Conservation (phyloP, 495 filamentous ascomycete genomes). For the Cryomyces minteri region DNA sequence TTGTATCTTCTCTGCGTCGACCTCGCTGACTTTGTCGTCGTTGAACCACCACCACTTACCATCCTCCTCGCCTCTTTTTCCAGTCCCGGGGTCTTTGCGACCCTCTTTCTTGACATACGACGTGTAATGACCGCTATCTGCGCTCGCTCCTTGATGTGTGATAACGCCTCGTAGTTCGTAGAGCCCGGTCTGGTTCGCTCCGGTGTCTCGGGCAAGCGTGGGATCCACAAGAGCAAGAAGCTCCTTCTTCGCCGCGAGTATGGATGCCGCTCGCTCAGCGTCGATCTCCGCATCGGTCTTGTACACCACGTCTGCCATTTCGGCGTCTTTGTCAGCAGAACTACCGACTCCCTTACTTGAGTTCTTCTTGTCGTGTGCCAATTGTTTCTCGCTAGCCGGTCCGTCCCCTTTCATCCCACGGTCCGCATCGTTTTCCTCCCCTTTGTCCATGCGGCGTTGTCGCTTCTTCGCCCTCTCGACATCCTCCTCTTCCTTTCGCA, state of each 20-base stretch:
- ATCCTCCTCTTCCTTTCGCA: constrained; percentile 87
- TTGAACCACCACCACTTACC: constrained; percentile 99
- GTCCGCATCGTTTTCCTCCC: constrained; percentile 32
- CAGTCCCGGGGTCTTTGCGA: constrained; percentile 40
- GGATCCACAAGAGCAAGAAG: constrained; percentile 56
- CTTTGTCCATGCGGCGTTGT: constrained; percentile 55
- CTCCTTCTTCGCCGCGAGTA: constrained; percentile 67
- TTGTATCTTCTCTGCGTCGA: constrained; percentile 79
- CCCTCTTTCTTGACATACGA: constrained; percentile 88
- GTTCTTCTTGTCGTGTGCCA: constrained; percentile 27
- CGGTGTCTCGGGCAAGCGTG: constrained; percentile 51
- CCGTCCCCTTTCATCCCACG: constrained; percentile 31
- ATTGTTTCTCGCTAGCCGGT: constrained; percentile 31
- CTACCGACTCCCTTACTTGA: constrained; percentile 26
- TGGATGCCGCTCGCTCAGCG: constrained; percentile 47
- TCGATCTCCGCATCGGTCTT: constrained; percentile 91
- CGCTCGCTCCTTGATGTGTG: constrained; percentile 93
- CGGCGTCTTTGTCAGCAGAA: constrained; percentile 37
- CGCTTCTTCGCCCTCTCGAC: constrained; percentile 74
- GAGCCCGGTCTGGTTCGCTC: constrained; percentile 77
- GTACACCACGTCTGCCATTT: constrained; percentile 56
- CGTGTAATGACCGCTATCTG: constrained; percentile 96
- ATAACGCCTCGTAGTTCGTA: constrained; percentile 91
- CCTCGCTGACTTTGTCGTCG: constrained; percentile 91
- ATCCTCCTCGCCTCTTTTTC: constrained; percentile 59